Evolutionary conservation across 2,329 filamentous ascomycete species (phyloP).

Genomic region (Plectosphaerella cucumerina): DNA sequence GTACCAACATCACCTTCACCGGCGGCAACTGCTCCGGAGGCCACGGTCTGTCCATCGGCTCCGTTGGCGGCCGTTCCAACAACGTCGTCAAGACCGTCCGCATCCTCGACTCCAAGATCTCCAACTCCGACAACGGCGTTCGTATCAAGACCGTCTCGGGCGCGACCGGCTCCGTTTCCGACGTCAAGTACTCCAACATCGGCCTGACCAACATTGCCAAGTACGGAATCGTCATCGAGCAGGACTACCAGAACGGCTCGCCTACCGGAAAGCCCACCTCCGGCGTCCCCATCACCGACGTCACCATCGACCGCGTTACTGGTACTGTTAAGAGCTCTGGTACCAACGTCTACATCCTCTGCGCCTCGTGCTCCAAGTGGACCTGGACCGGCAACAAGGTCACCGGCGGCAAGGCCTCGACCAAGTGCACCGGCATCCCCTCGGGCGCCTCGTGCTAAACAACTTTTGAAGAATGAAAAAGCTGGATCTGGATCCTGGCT

Average conservation of each 20-base stretch:
- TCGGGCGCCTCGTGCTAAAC: constrained; percentile 9
- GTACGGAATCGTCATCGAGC: constrained; percentile 33
- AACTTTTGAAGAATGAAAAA: neutral
- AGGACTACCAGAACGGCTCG: constrained; percentile 44
- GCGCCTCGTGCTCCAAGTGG: constrained; percentile 48
- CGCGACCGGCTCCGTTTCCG: constrained; percentile 38
- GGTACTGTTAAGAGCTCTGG: constrained; percentile 35
- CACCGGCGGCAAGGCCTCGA: constrained; percentile 43
- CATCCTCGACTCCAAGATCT: constrained; percentile 44
- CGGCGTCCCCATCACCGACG: constrained; percentile 49
- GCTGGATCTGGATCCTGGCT: too few relatives aligned
- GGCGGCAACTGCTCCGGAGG: constrained; percentile 38
- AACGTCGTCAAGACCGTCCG: constrained; percentile 48
- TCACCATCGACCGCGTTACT: constrained; percentile 37
- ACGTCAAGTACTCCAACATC: constrained; percentile 38
- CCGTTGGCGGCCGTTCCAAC: constrained; percentile 41
- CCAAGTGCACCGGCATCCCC: constrained; percentile 21
- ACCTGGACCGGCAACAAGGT: constrained; percentile 44
- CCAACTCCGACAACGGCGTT: constrained; percentile 49
- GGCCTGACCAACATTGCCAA: constrained; percentile 36
- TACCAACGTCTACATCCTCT: constrained; percentile 48
- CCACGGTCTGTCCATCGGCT: constrained; percentile 38
- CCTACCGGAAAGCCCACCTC: constrained; percentile 38
- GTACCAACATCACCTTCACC: constrained; percentile 41
- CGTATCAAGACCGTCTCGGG: constrained; percentile 45